Evolutionary conservation across 371 early-diverging fungal genomes (phyloP).

Genomic region (Polyrhizophydium stewartii): DNA sequence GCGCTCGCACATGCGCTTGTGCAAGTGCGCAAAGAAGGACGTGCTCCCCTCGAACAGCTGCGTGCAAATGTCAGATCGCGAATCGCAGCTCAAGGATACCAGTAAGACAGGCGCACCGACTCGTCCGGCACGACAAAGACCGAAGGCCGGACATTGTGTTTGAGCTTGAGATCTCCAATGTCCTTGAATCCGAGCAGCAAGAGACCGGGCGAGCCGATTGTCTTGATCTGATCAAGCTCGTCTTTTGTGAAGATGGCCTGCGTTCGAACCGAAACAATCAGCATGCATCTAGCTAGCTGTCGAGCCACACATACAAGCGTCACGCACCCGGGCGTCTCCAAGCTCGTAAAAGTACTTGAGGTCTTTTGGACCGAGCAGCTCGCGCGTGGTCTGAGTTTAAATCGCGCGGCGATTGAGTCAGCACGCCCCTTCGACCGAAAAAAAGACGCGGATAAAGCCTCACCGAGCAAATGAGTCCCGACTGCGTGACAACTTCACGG

Average conservation of each 20-base stretch:
- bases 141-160: constrained; percentile 59
- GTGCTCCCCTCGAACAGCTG: constrained; percentile 60
- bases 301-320: neutral
- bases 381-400: constrained; percentile 28
- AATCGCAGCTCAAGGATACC: neutral
- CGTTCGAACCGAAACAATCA: too few species aligned
- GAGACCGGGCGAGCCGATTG: constrained; percentile 56
- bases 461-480: constrained; percentile 53
- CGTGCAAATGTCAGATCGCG: neutral
- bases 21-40: constrained; percentile 58
- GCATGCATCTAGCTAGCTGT: neutral
- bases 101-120: constrained; percentile 23
- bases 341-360: constrained; percentile 51
- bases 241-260: constrained; percentile 57
- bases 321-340: constrained; percentile 51
- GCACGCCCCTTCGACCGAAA: neutral
- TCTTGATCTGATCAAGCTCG: constrained; percentile 45
- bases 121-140: constrained; percentile 77
- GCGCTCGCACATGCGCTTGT: constrained; percentile 45
- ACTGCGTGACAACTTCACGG: constrained; percentile 49
- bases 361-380: constrained; percentile 48
- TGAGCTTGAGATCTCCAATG: constrained; percentile 22
- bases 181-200: constrained; percentile 64
- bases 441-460: neutral
- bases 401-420: too few species aligned